A percentile compares a stretch with the other conserved stretches of the same genome.
Conservation (phyloP, 1,284 basidiomycete genomes). For the Porogramme epimiltina region DNA sequence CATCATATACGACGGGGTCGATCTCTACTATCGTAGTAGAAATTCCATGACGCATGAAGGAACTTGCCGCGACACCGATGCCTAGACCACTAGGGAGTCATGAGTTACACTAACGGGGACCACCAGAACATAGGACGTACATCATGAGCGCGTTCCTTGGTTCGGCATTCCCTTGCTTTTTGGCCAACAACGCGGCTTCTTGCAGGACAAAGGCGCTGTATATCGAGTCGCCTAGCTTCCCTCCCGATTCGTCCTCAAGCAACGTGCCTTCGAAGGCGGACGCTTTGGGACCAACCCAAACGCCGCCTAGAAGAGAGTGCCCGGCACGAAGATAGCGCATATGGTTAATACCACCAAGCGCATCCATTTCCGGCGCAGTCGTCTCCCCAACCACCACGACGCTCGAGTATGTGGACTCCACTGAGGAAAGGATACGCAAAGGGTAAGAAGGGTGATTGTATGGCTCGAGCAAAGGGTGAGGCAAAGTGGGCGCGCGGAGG, state of each 20-base stretch:
- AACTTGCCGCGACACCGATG: constrained; percentile 75
- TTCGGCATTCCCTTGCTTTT: constrained; percentile 31
- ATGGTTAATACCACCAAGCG: constrained; percentile 42
- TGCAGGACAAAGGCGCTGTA: constrained; percentile 86
- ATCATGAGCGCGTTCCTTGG: constrained; percentile 67
- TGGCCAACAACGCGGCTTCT: constrained; percentile 74
- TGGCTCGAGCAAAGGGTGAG: constrained; percentile 51
- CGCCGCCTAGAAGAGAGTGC: constrained; percentile 86
- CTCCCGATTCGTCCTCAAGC: constrained; percentile 52
- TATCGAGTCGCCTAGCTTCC: constrained; percentile 72
- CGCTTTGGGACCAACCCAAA: constrained; percentile 71
- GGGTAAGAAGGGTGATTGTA: constrained; percentile 56
- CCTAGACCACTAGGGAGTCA: constrained; percentile 73
- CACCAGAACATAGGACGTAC: constrained; percentile 42
- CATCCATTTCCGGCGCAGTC: constrained; percentile 40
- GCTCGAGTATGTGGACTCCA: constrained; percentile 71
- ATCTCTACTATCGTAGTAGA: constrained; percentile 81
- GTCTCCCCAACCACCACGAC: constrained; percentile 79
- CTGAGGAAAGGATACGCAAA: constrained; percentile 71
- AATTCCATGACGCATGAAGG: constrained; percentile 69
- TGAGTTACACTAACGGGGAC: constrained; percentile 2
- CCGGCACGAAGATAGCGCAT: constrained; percentile 84
- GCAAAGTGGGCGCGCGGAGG: constrained; percentile 55
- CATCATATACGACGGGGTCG: constrained; percentile 86
- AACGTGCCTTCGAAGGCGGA: constrained; percentile 42